Conservation (phyloP, 305 asterid genomes). For the Solanum aculeatissimum region DNA sequence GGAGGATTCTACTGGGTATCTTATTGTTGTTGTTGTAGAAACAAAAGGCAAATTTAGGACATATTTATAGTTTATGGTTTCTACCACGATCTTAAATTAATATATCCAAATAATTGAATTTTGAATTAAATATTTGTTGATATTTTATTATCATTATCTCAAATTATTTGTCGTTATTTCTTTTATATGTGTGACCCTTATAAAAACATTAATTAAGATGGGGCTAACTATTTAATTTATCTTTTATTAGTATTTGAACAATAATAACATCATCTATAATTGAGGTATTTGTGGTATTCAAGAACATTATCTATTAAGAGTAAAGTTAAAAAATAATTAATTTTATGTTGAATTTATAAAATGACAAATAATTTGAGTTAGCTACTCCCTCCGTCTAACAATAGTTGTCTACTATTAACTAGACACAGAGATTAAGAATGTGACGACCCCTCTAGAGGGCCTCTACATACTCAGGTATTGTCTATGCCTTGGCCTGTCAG, state of each 20-base stretch:
- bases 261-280: background rate
- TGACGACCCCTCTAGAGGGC: too few relatives aligned
- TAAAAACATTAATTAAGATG: background rate
- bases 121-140: background rate
- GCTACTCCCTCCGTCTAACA: too few relatives aligned
- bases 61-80: background rate
- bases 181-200: background rate
- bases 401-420: too few relatives aligned
- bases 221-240: background rate
- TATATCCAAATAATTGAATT: background rate
- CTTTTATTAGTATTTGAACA: background rate
- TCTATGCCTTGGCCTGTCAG: too few relatives aligned
- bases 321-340: background rate
- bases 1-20: too few relatives aligned
- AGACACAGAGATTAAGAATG: too few relatives aligned
- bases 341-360: background rate
- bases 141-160: background rate
- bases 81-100: background rate
- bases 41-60: background rate
- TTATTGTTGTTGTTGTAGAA: too few relatives aligned
- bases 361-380: background rate
- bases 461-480: too few relatives aligned
- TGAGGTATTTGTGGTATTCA: background rate
- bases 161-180: background rate
- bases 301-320: background rate